phyloP scores from a whole-genome alignment of 2,329 filamentous ascomycete species.

The Macrophomina tecta region DNA sequence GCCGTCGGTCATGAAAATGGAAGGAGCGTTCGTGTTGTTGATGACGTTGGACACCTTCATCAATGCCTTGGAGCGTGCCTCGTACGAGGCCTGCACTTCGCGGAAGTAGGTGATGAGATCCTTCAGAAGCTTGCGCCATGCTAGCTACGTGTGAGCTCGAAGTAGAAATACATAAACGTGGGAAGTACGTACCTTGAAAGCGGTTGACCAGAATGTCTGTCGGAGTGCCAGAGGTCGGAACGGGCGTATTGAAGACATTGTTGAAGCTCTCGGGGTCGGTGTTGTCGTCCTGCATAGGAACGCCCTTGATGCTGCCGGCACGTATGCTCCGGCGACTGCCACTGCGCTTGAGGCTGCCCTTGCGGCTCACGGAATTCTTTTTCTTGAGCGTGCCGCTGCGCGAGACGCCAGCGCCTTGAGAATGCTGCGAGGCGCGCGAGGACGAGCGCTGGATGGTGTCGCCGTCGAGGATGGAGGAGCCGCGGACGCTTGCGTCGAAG shows the following conservation, averaged over 20 bases:
- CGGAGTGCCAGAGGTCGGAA: slow-evolving; percentile 84
- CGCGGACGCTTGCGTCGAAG: slow-evolving; percentile 72
- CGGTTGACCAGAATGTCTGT: slow-evolving; percentile 86
- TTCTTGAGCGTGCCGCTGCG: slow-evolving; percentile 85
- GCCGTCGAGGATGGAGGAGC: slow-evolving; percentile 67
- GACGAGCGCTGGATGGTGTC: slow-evolving; percentile 62
- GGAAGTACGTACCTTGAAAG: slow-evolving; percentile 77
- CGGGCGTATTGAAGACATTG: slow-evolving; percentile 87
- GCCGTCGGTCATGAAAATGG: slow-evolving; percentile 77
- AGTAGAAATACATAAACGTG: not conserved
- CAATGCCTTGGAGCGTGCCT: slow-evolving; percentile 80
- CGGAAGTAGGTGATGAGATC: slow-evolving; percentile 93
- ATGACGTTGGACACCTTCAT: slow-evolving; percentile 83
- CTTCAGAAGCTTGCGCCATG: slow-evolving; percentile 94
- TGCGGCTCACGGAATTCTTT: slow-evolving; percentile 77
- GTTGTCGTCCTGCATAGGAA: slow-evolving; percentile 71
- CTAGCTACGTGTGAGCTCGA: slow-evolving; percentile 52
- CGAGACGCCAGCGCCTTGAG: slow-evolving; percentile 52
- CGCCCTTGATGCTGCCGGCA: slow-evolving; percentile 84
- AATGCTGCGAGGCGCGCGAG: slow-evolving; percentile 60
- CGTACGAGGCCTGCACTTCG: slow-evolving; percentile 88
- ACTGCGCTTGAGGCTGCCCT: slow-evolving; percentile 76
- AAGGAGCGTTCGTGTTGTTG: slow-evolving; percentile 77
- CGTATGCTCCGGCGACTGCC: slow-evolving; percentile 80
- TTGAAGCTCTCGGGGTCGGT: slow-evolving; percentile 71